These are phyloP conservation scores for Rhodotorula graminis DNA, from an alignment of 768 basidiomycete species.

Conservation along the genomic window DNA sequence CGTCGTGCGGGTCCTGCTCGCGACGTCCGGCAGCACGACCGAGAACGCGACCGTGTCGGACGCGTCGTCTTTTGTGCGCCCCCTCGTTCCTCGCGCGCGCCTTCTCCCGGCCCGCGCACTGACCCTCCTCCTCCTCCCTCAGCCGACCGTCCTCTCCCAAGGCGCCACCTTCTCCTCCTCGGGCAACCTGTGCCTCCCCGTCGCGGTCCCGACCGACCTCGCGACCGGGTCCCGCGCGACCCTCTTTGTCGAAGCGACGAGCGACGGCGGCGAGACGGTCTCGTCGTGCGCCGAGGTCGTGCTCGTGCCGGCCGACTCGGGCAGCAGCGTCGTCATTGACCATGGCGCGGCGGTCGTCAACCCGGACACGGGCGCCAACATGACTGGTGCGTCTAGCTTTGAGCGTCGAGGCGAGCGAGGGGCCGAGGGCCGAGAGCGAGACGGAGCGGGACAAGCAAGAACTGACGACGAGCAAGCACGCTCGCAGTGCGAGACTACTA, in stretches of 20 bases:
- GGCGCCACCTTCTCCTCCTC: conserved; percentile 8
- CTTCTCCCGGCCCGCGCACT: background rate
- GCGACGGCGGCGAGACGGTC: conserved; percentile 1
- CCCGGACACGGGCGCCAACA: conserved; percentile 1
- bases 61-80: conserved; percentile 3
- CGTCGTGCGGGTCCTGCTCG: conserved; percentile 7
- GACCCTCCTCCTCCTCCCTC: no score
- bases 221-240: background rate
- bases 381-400: background rate
- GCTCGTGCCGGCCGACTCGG: conserved; percentile 8
- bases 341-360: conserved; percentile 7
- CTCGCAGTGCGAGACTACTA: conserved; percentile 10
- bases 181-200: conserved; percentile 18
- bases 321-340: background rate
- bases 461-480: background rate
- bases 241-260: conserved; percentile 12
- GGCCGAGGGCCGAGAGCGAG: no score
- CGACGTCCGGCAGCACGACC: background rate
- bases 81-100: background rate
- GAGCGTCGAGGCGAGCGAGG: no score
- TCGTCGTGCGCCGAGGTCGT: conserved; percentile 16
- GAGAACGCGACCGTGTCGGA: background rate
- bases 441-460: no score
- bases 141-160: conserved; percentile 3
- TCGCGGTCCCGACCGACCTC: background rate